Evolutionary conservation across 805 yeast species (phyloP).

Genomic region (Candida chilensis): DNA sequence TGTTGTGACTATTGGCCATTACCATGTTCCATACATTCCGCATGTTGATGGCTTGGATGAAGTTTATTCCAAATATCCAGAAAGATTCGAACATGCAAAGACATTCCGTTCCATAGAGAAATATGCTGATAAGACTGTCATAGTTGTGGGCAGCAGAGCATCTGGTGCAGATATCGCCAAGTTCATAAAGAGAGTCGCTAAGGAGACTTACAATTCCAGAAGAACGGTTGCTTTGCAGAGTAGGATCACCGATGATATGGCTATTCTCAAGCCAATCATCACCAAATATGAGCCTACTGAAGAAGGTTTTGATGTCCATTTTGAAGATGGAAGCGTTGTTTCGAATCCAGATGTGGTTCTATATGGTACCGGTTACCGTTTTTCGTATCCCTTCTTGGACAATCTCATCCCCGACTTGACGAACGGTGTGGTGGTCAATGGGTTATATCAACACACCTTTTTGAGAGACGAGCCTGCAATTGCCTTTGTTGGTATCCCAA

Average conservation of each 20-base stretch:
- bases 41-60: constrained; percentile 40
- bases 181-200: constrained; percentile 12
- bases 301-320: constrained; percentile 8
- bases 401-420: constrained; percentile 11
- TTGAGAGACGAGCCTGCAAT: constrained; percentile 18
- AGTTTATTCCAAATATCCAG: constrained; percentile 35
- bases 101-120: constrained; percentile 21
- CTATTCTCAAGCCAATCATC: constrained; percentile 15
- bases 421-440: constrained; percentile 15
- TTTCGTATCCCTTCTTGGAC: constrained; percentile 11
- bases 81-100: too few species aligned
- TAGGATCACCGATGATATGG: constrained; percentile 7
- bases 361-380: constrained; percentile 15
- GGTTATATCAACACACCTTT: constrained; percentile 22
- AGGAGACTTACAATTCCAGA: constrained; percentile 17
- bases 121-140: constrained; percentile 22
- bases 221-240: constrained; percentile 6
- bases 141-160: constrained; percentile 17
- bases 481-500: constrained; percentile 24
- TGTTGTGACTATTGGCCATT: constrained; percentile 57
- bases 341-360: constrained; percentile 10
- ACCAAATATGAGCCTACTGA: constrained; percentile 6
- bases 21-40: constrained; percentile 54
- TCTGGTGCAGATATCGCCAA: constrained; percentile 19
- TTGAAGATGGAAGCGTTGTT: constrained; percentile 9